Conservation (phyloP, 1,139 yeast genomes). For the Nakaseomyces uthaithaninus region DNA sequence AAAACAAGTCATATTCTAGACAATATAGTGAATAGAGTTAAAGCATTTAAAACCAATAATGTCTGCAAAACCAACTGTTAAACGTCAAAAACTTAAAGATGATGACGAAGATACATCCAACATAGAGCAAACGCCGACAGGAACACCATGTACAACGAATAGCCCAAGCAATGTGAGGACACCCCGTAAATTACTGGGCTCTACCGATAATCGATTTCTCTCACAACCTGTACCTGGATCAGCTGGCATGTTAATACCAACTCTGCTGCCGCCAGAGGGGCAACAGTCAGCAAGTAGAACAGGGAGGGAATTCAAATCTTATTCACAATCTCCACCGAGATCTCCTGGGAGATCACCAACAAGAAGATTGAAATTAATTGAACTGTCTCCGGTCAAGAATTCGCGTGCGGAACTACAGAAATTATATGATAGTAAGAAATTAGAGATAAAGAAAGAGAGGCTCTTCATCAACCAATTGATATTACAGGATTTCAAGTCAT, state of each 20-base stretch:
- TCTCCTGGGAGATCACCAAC: slow-evolving; percentile 35
- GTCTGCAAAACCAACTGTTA: slow-evolving; percentile 17
- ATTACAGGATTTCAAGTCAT: slow-evolving; percentile 83
- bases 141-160: neutral
- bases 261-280: slow-evolving; percentile 18
- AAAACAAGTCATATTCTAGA: too few relatives aligned
- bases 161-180: slow-evolving; percentile 13
- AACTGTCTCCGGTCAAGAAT: slow-evolving; percentile 35
- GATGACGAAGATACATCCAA: neutral
- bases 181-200: slow-evolving; percentile 26
- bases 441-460: slow-evolving; percentile 33
- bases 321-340: slow-evolving; percentile 32
- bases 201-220: slow-evolving; percentile 21
- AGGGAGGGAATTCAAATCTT: slow-evolving; percentile 23
- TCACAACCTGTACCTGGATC: slow-evolving; percentile 25
- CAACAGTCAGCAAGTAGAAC: slow-evolving; percentile 12
- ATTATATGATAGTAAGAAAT: slow-evolving; percentile 26
- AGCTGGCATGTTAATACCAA: slow-evolving; percentile 18
- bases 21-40: too few relatives aligned
- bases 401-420: slow-evolving; percentile 30
- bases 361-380: slow-evolving; percentile 34
- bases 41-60: too few relatives aligned
- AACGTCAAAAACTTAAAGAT: slow-evolving; percentile 13
- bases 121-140: neutral
- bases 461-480: slow-evolving; percentile 68